Conservation (phyloP, 2,329 filamentous ascomycete genomes). For the Ophiostoma tasmaniense region DNA sequence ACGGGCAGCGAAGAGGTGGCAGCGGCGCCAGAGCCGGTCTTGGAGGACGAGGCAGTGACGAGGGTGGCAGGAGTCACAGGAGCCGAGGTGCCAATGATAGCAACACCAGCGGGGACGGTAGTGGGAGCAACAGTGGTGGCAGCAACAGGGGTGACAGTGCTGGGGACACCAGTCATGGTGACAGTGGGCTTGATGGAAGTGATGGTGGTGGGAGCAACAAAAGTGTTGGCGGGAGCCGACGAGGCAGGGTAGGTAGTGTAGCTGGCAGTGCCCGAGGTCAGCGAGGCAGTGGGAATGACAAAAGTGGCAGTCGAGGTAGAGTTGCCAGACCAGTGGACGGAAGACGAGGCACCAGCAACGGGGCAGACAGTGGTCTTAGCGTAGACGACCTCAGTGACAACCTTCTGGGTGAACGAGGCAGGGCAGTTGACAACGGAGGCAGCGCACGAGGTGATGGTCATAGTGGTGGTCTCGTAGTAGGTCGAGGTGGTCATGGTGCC, state of each 20-base stretch:
- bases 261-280: conserved; percentile 20
- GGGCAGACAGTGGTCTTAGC: conserved; percentile 25
- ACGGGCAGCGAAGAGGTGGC: conserved; percentile 10
- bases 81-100: background rate
- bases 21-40: background rate
- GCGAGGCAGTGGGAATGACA: conserved; percentile 14
- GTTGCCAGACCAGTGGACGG: conserved; percentile 11
- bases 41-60: background rate
- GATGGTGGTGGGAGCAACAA: conserved; percentile 20
- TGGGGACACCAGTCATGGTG: background rate
- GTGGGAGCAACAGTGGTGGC: background rate
- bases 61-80: background rate
- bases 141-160: background rate
- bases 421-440: conserved; percentile 27
- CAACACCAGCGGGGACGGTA: background rate
- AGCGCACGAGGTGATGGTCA: conserved; percentile 27
- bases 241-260: conserved; percentile 22
- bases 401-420: conserved; percentile 25
- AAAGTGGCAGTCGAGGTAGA: conserved; percentile 3
- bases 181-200: conserved; percentile 18
- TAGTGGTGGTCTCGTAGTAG: conserved; percentile 22
- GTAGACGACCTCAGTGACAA: conserved; percentile 24
- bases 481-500: conserved; percentile 22
- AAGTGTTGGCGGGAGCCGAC: conserved; percentile 20
- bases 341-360: conserved; percentile 14